Evolutionary conservation across 2,329 filamentous ascomycete genomes (phyloP), one percentile per base, ranked within the genome.

Genomic region (Botrytis byssoidea): DNA sequence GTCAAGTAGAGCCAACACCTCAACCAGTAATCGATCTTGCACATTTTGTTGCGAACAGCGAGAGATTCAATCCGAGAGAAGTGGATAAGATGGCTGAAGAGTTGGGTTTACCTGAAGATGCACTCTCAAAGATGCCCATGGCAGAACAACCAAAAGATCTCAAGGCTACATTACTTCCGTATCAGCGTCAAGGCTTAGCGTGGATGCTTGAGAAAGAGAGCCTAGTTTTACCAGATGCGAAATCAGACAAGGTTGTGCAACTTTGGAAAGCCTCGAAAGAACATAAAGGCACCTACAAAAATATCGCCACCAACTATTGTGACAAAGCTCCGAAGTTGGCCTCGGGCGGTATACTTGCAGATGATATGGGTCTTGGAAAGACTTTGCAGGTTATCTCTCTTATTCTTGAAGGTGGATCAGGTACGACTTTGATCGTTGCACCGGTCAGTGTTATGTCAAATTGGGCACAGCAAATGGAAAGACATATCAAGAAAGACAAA

Each of bases 341-440:
- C 10, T 93, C 90, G 68, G 94, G 94, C 29, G 94, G 94, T 46
- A 94, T 97, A 68, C 86, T 97, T 14, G 93, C 94, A 2, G 94
- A 97, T 81, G 94, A 97, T 79, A 97, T 97, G 95, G 94, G 94
- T n/a, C 74, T 97, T 8, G 94, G 94, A 37, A 97, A 97, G 84
- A 97, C 94, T 0, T 86, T 97, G 14, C 92, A 97, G 80, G 88
- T 94, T 66, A 95, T 97, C 77, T 92, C 93, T 71, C 83, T 97
- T 51, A 91, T 97, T 72, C 83, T 95, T 69, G 78, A 82, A 6
- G 86, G 85, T 9, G 83, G 83, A 0, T 81, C 84, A 3, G 90
- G 89, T 5, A 84, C 90, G 1, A 97, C 93, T 0, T 85, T 97
- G 35, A 95, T 97, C 71, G 86, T 97, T 72, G 90, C 93, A 0